Evolutionary conservation across 768 basidiomycete genomes (phyloP), one percentile per base, ranked within the genome.

Genomic region (Pisolithus albus): DNA sequence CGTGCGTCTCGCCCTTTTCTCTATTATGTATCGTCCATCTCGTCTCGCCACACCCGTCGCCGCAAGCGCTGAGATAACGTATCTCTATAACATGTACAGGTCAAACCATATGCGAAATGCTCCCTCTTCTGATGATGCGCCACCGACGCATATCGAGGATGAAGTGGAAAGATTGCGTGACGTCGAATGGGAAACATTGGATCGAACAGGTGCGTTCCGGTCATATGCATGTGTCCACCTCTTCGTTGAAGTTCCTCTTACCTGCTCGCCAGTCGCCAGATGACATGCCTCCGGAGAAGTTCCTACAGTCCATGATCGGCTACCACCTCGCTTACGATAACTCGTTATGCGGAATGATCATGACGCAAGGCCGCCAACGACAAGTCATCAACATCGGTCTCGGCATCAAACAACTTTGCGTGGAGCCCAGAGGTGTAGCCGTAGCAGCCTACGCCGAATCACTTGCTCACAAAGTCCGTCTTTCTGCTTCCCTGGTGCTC

Each of bases 51-150:
- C 49, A 3, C 49, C 8, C 30, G 19, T 32, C 32, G 30, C 19
- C 40, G 15, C 30, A 36, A 18, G 18, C 24, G 24, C 13, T 50
- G 51, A 19, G 21, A 16, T 10, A n/a, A 47, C 36, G 18, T 34
- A 37, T 7, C 51, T 11, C 51, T 9, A 41, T 32, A 43, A 34
- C 47, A 55, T 61, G 21, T 56, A 42, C 66, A 89, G 88, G 86
- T 19, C 77, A 79, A 61, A 70, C 86, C 58, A 82, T 90, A 64
- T 81, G 82, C 16, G 75, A 83, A 57, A 83, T 89, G 74, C 70
- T 90, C 9, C 88, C 88, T 0, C 71, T 89, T 11, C 81, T 89
- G 58, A 88, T 90, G 88, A 89, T 89, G 88, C 72, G 87, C 15
- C 88, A 89, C 64, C 75, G 87, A 50, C 81, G 88, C 37, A 85